Evolutionary conservation across 2,329 filamentous ascomycete species (phyloP).

Genomic region (Sporothrix pseudoabietina): DNA sequence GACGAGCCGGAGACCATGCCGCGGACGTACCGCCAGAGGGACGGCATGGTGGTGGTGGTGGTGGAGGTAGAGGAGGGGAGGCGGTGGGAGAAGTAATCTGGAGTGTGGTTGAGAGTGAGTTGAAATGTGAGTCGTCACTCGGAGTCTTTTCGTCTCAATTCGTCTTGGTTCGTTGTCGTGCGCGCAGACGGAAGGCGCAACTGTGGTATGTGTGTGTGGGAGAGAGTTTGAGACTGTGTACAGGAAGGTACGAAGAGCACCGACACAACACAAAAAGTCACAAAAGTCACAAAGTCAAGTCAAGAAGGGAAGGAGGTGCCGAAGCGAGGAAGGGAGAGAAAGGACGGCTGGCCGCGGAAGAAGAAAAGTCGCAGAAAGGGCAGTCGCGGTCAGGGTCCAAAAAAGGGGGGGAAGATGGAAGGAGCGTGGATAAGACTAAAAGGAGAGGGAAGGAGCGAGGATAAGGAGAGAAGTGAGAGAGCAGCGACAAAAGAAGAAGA

Average conservation of each 20-base stretch:
- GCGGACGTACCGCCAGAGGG: slow-evolving; percentile 16
- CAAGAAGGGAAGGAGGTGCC: not conserved
- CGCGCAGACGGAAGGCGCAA: not conserved
- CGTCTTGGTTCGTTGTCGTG: not conserved
- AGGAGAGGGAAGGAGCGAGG: not conserved
- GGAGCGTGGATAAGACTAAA: not conserved
- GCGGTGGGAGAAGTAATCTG: not conserved
- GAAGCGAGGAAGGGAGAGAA: not conserved
- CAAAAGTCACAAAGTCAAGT: no score
- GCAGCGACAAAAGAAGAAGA: not conserved
- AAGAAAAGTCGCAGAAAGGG: not conserved
- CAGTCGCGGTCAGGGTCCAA: not conserved
- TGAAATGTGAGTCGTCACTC: not conserved
- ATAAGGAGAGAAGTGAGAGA: not conserved
- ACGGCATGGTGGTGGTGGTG: not conserved
- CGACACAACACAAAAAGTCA: no score
- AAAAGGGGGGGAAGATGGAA: not conserved
- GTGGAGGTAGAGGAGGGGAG: not conserved
- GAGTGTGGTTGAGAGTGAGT: not conserved
- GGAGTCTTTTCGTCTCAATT: not conserved
- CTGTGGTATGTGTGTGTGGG: not conserved
- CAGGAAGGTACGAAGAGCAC: not conserved
- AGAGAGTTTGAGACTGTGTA: not conserved
- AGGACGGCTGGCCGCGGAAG: not conserved
- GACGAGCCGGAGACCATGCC: slow-evolving; percentile 5